These are phyloP conservation scores for Aciculosporium take DNA, from an alignment of 2,329 filamentous ascomycete species.

Conservation along the genomic window DNA sequence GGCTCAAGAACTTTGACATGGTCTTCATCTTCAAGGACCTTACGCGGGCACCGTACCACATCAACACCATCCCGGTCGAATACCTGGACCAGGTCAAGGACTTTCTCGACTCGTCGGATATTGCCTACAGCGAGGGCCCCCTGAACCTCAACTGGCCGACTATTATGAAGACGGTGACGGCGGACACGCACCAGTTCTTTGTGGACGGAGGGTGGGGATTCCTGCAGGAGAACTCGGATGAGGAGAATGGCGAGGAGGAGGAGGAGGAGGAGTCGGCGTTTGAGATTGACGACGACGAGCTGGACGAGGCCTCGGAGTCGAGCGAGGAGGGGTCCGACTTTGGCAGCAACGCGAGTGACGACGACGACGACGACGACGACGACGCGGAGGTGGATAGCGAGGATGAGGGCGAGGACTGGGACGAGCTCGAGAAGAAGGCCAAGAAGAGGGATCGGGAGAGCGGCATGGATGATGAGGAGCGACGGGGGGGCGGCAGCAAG, in stretches of 20 bases:
- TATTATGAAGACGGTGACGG: slow-evolving; percentile 97
- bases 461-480: slow-evolving; percentile 40
- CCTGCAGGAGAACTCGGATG: slow-evolving; percentile 74
- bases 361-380: slow-evolving; percentile 52
- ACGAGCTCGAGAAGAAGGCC: slow-evolving; percentile 83
- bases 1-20: slow-evolving; percentile 96
- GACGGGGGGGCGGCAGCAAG: slow-evolving; percentile 51
- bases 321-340: slow-evolving; percentile 82
- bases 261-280: slow-evolving; percentile 88
- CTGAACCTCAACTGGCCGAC: slow-evolving; percentile 97
- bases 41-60: slow-evolving; percentile 72
- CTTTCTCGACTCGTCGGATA: slow-evolving; percentile 91
- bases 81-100: slow-evolving; percentile 92
- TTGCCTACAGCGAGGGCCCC: slow-evolving; percentile 84
- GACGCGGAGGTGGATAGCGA: slow-evolving; percentile 49
- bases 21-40: slow-evolving; percentile 99
- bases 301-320: slow-evolving; percentile 66
- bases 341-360: slow-evolving; percentile 73
- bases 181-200: slow-evolving; percentile 91
- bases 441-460: slow-evolving; percentile 66
- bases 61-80: slow-evolving; percentile 97
- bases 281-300: slow-evolving; percentile 74
- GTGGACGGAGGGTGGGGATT: slow-evolving; percentile 91
- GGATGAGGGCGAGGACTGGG: slow-evolving; percentile 80
- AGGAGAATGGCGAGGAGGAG: slow-evolving; percentile 60